Percentiles rank a stretch among this genome's conserved stretches.
phyloP scores from a whole-genome alignment of 306 rosid genomes.

The Lablab purpureus region DNA sequence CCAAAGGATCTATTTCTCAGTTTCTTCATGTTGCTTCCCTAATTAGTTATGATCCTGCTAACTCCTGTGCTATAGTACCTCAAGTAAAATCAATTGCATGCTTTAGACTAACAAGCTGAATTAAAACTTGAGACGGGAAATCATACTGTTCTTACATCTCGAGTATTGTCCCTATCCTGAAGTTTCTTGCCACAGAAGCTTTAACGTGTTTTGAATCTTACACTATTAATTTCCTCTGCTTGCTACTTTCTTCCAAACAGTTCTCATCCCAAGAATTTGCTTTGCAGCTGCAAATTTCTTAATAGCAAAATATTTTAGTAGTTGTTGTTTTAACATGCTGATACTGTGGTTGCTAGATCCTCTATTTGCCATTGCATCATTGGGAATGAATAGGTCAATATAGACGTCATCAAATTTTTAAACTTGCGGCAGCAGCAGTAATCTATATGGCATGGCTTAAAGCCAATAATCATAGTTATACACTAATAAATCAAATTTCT shows the following conservation, averaged over 20 bases:
- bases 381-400: not conserved
- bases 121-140: conserved; percentile 2
- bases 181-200: not conserved
- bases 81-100: not conserved
- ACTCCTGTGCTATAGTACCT: not conserved
- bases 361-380: not conserved
- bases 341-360: conserved; percentile 6
- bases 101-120: conserved; percentile 21
- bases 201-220: conserved; percentile 2
- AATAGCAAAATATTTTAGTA: not conserved
- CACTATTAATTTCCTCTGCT: not conserved
- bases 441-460: not conserved
- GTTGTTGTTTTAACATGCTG: not conserved
- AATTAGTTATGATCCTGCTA: conserved; percentile 4
- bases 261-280: not conserved
- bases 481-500: conserved; percentile 26
- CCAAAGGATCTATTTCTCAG: conserved; percentile 13
- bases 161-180: not conserved
- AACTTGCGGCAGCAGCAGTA: not conserved
- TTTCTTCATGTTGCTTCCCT: conserved; percentile 8
- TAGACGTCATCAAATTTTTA: not conserved
- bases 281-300: not conserved
- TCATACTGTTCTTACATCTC: not conserved
- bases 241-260: not conserved
- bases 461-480: not conserved